Percentiles rank a stretch among this genome's conserved stretches.
These are phyloP conservation scores for Leptomonas seymouri DNA, from an alignment of 208 protist genomes.

Conservation along the genomic window DNA sequence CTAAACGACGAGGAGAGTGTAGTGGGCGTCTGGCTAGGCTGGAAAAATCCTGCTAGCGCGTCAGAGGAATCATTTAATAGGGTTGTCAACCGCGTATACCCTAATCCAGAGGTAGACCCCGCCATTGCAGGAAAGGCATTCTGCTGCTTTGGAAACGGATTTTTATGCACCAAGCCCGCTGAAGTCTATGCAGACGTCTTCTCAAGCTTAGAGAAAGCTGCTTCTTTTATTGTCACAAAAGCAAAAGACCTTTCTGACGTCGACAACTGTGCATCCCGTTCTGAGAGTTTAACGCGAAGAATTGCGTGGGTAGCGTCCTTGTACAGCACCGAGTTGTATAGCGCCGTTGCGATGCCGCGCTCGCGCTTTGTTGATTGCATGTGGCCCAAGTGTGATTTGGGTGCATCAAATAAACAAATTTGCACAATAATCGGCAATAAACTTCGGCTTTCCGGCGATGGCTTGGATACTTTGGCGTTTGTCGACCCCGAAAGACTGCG, in stretches of 20 bases:
- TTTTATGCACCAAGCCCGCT: constrained; percentile 1
- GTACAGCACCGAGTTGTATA: neutral
- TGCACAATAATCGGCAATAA: neutral
- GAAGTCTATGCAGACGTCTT: neutral
- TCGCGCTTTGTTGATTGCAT: neutral
- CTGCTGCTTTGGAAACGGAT: constrained; percentile 28
- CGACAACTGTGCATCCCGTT: neutral
- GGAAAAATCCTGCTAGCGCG: constrained; percentile 7
- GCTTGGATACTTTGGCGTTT: constrained; percentile 19
- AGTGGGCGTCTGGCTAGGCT: constrained; percentile 18
- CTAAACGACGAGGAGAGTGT: constrained; percentile 4
- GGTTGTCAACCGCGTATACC: constrained; percentile 4
- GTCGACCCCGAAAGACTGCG: constrained; percentile 11
- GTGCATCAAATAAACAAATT: too few relatives aligned
- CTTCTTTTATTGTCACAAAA: neutral
- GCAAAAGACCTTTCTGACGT: neutral
- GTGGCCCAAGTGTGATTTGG: neutral
- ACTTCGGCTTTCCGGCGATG: constrained; percentile 20
- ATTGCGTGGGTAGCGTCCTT: neutral
- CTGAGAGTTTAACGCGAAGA: neutral
- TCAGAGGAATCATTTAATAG: constrained; percentile 2
- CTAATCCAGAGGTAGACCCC: neutral
- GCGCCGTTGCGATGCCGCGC: constrained; percentile 1
- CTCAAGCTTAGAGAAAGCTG: neutral
- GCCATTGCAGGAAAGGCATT: neutral